Evolutionary conservation across 257 asterid species (phyloP), one percentile per base, ranked within the genome.

Genomic region (Lavandula angustifolia): DNA sequence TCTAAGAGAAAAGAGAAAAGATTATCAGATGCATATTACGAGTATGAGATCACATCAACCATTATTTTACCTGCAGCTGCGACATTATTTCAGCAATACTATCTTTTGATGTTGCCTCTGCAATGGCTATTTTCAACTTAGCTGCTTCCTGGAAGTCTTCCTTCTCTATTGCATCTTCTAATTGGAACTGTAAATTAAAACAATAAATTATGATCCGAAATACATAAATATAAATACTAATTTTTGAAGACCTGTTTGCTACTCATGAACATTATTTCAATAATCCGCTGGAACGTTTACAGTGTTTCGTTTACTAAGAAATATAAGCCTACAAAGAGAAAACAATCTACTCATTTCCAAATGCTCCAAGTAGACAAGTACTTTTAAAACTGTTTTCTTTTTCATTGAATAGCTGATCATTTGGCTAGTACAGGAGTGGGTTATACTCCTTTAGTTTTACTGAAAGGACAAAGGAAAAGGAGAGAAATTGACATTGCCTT

Each of bases 101-200:
- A 69, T 91, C 96, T 79, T 88, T 86, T 12, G 82, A 75, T 27
- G 94, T 86, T 27, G 90, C 77, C 75, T 88, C 95, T n/a, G 71
- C 74, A 59, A 91, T 84, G 40, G 88, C 84, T 73, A 52, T 60
- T 75, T 88, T 91, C 73, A 91, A 71, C 72, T 79, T 86, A 70
- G 88, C 87, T 66, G 98, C 98, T 80, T 86, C 98, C 75, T 69
- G 73, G 54, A 88, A 91, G 69, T 91, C 95, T 80, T 91, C 98
- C 67, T 80, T 83, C 81, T 86, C 96, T 66, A 91, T 78, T 31
- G 92, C 96, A 48, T 89, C 98, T 75, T 92, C 98, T 51, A 92
- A 79, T 71, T 92, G 96, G 72, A 92, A 92, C 98, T 92, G 82
- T 41, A 75, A 60, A 54, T 66, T 52, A 54, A 54, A 60, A 55